Evolutionary conservation across 371 early-diverging fungal species (phyloP).

Genomic region (Mucor racemosus): DNA sequence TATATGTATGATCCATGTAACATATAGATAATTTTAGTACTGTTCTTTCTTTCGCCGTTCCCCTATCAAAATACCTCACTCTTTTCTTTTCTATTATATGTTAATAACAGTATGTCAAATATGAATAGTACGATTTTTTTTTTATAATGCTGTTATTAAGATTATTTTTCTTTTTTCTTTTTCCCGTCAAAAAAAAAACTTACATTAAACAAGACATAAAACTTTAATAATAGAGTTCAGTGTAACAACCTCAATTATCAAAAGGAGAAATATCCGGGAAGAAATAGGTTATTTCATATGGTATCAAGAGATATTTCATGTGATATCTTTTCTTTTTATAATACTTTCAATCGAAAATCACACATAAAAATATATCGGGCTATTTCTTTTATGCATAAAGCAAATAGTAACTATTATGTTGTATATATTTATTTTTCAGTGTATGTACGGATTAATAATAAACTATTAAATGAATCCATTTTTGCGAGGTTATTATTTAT

Average conservation of each 20-base stretch:
- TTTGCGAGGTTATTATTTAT: no score
- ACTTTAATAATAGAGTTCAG: slow-evolving; percentile 8
- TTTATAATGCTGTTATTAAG: neutral
- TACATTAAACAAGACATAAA: neutral
- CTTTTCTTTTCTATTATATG: neutral
- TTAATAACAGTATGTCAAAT: neutral
- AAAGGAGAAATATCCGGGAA: slow-evolving; percentile 5
- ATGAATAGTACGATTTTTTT: no score
- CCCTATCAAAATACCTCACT: neutral
- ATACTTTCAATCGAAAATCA: neutral
- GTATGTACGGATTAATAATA: no score
- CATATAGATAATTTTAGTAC: slow-evolving; percentile 1
- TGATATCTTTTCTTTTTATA: neutral
- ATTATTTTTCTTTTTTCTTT: neutral
- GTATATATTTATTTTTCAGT: no score
- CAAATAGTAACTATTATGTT: neutral
- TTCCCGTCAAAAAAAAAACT: slow-evolving; percentile 6
- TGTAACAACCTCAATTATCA: neutral
- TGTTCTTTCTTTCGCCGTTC: neutral
- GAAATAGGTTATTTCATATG: slow-evolving; percentile 7
- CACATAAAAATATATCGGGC: neutral
- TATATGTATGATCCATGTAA: slow-evolving; percentile 7
- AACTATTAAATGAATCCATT: no score
- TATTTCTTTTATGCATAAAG: neutral
- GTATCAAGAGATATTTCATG: neutral